Percentiles rank a stretch among this genome's conserved stretches.
These are phyloP conservation scores for Articulospora tetracladia DNA, from an alignment of 495 filamentous ascomycete species.

Conservation along the genomic window DNA sequence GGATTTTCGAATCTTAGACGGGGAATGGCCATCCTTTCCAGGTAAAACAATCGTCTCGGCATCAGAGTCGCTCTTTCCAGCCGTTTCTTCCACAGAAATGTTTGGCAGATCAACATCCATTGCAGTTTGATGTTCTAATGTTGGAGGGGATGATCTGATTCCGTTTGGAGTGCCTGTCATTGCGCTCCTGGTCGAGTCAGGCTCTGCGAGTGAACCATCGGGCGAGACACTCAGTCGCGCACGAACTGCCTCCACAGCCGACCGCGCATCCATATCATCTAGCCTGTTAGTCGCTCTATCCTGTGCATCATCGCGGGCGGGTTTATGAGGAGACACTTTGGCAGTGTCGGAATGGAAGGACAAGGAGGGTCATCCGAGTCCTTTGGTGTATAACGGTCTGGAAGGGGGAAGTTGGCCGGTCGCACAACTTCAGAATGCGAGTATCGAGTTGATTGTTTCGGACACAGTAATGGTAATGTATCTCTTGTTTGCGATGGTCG, in stretches of 20 bases:
- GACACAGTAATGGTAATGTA: slow-evolving; percentile 1
- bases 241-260: slow-evolving; percentile 5
- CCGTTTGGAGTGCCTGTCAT: slow-evolving; percentile 15
- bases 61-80: slow-evolving; percentile 63
- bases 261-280: slow-evolving; percentile 25
- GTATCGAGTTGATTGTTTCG: background rate
- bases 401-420: background rate
- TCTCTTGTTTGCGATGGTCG: slow-evolving; percentile 2
- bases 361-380: slow-evolving; percentile 27
- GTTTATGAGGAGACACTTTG: slow-evolving; percentile 26
- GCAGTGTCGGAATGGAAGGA: slow-evolving; percentile 22
- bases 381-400: slow-evolving; percentile 5
- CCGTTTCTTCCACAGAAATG: slow-evolving; percentile 28
- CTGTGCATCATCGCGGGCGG: slow-evolving; percentile 22
- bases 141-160: slow-evolving; percentile 23
- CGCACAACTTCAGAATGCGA: slow-evolving; percentile 3
- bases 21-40: slow-evolving; percentile 65
- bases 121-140: slow-evolving; percentile 2
- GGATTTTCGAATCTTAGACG: slow-evolving; percentile 62
- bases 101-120: slow-evolving; percentile 22
- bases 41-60: slow-evolving; percentile 78
- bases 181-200: slow-evolving; percentile 10
- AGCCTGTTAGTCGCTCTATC: slow-evolving; percentile 17
- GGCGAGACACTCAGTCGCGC: slow-evolving; percentile 13
- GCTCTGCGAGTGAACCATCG: background rate